These are phyloP conservation scores for Saturnispora quitensis DNA, from an alignment of 805 yeast species.

Conservation along the genomic window DNA sequence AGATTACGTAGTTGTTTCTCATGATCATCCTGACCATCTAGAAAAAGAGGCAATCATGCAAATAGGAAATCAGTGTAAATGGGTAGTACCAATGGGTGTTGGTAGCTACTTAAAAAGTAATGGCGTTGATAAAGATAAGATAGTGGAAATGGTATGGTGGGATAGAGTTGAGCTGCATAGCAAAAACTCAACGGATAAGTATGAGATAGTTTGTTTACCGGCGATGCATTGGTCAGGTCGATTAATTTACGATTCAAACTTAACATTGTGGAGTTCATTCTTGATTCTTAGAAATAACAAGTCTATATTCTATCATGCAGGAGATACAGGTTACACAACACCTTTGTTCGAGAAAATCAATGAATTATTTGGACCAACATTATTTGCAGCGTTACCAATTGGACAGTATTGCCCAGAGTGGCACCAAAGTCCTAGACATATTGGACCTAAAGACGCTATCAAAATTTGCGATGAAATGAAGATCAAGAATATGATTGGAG, in stretches of 20 bases:
- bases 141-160: conserved; percentile 92
- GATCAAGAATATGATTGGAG: conserved; percentile 64
- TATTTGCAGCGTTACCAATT: conserved; percentile 73
- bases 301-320: conserved; percentile 82
- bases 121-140: conserved; percentile 43
- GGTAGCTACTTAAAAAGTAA: conserved; percentile 45
- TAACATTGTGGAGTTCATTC: conserved; percentile 84
- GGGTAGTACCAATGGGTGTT: conserved; percentile 88
- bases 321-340: conserved; percentile 85
- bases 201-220: conserved; percentile 82
- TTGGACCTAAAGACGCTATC: conserved; percentile 69
- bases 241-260: conserved; percentile 67
- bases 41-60: conserved; percentile 51
- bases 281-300: conserved; percentile 55
- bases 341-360: conserved; percentile 66
- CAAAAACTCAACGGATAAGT: conserved; percentile 34
- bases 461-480: conserved; percentile 55
- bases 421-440: conserved; percentile 89
- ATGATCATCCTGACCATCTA: conserved; percentile 92
- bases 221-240: conserved; percentile 98
- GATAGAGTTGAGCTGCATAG: conserved; percentile 35
- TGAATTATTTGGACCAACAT: conserved; percentile 51
- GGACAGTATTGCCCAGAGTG: conserved; percentile 94
- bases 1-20: conserved; percentile 72
- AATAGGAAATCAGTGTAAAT: conserved; percentile 53